Conservation (phyloP, 2,329 filamentous ascomycete genomes). For the Stenocarpella maydis region DNA sequence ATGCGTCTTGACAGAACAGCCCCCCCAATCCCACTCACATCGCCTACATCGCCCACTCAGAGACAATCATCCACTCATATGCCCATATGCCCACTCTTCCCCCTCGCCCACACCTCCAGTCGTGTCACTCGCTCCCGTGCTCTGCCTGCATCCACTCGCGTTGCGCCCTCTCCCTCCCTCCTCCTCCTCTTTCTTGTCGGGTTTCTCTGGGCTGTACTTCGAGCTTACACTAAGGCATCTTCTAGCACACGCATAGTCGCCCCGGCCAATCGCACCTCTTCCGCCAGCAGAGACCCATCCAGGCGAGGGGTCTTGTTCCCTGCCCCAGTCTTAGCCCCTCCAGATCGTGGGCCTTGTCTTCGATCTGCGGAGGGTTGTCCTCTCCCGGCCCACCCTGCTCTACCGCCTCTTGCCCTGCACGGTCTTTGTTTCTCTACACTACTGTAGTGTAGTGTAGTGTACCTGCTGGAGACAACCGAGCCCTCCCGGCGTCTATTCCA, state of each 20-base stretch:
- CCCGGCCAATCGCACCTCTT: constrained; percentile 31
- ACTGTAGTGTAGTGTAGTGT: no score
- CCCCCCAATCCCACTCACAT: constrained; percentile 1
- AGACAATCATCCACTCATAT: no score
- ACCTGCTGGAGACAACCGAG: not conserved
- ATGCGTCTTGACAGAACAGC: constrained; percentile 8
- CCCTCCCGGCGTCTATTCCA: constrained; percentile 27
- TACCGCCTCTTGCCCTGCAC: constrained; percentile 23
- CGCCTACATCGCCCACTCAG: no score
- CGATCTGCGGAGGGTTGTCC: constrained; percentile 26
- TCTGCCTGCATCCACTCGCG: constrained; percentile 12
- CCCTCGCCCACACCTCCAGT: not conserved
- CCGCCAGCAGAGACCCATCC: not conserved
- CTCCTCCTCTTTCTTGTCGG: no score
- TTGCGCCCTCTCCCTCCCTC: not conserved
- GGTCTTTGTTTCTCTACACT: no score
- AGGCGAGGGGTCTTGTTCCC: not conserved
- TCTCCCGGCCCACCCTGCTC: constrained; percentile 21
- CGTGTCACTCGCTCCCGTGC: constrained; percentile 23
- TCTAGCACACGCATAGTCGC: constrained; percentile 32
- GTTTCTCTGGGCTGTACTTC: constrained; percentile 32
- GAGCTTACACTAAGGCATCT: constrained; percentile 37
- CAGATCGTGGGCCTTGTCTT: constrained; percentile 32
- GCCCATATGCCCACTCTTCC: not conserved
- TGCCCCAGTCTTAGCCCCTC: constrained; percentile 30